Conservation (phyloP, 2,329 filamentous ascomycete species). For the Neurospora sp. region DNA sequence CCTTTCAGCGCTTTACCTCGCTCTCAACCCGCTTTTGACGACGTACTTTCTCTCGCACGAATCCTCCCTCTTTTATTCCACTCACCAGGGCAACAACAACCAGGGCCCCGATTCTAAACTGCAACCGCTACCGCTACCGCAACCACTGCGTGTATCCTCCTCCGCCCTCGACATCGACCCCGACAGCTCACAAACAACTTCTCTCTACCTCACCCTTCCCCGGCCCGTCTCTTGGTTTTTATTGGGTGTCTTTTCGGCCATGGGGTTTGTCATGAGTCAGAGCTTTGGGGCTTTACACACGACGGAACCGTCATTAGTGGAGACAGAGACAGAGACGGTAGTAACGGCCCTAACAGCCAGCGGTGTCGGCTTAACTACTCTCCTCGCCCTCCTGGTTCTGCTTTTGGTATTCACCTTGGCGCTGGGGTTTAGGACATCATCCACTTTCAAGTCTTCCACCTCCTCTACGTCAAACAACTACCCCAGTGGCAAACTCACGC, state of each 20-base stretch:
- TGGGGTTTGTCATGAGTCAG: conserved; percentile 37
- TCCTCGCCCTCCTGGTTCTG: conserved; percentile 31
- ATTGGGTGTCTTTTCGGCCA: conserved; percentile 31
- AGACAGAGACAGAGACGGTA: not conserved
- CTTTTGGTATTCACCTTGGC: conserved; percentile 26
- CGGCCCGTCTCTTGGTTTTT: conserved; percentile 35
- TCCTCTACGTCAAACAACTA: conserved; percentile 14
- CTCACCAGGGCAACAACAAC: conserved; percentile 12
- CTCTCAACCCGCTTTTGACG: conserved; percentile 36
- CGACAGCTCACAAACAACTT: conserved; percentile 34
- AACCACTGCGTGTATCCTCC: conserved; percentile 33
- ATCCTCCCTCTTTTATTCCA: conserved; percentile 28
- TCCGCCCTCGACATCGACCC: conserved; percentile 31
- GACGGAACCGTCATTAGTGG: conserved; percentile 5
- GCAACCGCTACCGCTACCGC: conserved; percentile 6
- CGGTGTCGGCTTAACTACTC: conserved; percentile 30
- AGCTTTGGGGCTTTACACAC: conserved; percentile 28
- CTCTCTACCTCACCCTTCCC: conserved; percentile 41
- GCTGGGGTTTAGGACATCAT: conserved; percentile 31
- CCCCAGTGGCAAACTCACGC: conserved; percentile 14
- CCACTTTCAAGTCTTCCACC: conserved; percentile 10
- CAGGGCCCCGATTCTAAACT: conserved; percentile 9
- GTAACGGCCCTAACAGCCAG: conserved; percentile 31
- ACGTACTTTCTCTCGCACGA: conserved; percentile 41
- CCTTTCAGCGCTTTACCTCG: conserved; percentile 36